phyloP scores from a whole-genome alignment of 2,329 filamentous ascomycete genomes.

The Trichophyton mentagrophytes region DNA sequence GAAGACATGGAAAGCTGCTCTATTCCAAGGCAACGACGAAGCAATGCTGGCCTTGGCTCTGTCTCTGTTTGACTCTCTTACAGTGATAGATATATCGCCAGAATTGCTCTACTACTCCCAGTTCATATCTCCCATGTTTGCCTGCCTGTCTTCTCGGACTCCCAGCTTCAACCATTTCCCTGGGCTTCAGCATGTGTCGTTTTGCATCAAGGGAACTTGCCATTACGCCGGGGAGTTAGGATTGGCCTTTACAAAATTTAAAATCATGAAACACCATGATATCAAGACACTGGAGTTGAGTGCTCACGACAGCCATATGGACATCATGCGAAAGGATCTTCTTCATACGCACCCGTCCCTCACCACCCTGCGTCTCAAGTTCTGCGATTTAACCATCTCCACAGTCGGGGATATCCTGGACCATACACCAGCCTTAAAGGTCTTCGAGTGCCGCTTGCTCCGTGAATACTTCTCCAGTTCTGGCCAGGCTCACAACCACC shows the following conservation, averaged over 20 bases:
- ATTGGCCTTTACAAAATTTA: not conserved
- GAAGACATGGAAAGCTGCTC: not conserved
- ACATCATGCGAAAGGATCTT: not conserved
- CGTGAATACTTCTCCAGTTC: not conserved
- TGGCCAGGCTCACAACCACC: no score
- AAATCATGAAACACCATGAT: not conserved
- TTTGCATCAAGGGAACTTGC: not conserved
- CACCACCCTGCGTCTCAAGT: not conserved
- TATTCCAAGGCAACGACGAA: not conserved
- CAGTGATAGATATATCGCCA: not conserved
- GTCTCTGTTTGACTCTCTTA: not conserved
- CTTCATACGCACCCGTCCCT: not conserved
- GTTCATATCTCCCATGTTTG: not conserved
- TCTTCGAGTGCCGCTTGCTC: not conserved
- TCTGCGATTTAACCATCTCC: not conserved
- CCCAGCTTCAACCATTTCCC: not conserved
- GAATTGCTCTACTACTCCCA: not conserved
- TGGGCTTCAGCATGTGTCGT: not conserved
- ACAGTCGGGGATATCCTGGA: not conserved
- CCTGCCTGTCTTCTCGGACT: not conserved
- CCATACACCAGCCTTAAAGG: not conserved
- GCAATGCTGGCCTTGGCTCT: not conserved
- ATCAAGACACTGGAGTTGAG: not conserved
- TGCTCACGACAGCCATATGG: not conserved
- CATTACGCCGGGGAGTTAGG: not conserved